Base-by-base conservation (phyloP, 192 early-diverging fungal genomes). In the Pilaira anomala region DNA sequence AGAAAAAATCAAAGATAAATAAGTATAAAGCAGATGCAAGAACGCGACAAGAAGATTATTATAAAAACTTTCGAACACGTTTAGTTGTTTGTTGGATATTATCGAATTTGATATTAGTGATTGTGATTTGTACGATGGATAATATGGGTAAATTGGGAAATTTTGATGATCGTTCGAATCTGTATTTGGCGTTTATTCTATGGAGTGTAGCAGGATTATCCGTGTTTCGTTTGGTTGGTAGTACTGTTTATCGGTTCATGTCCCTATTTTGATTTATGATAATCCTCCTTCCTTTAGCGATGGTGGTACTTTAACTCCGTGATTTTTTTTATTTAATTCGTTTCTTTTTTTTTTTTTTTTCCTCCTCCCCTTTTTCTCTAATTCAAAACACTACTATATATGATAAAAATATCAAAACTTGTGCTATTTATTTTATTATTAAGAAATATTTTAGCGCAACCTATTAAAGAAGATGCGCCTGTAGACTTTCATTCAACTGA, bases 71-170 rank as follows among this genome's bases (percentile, higher is more conserved):
- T 80, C 82, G 93, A 56, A 93, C 91, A 3, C 68, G 76, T 3
- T 74, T 93, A 16, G 85, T 94, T 2, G 63, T 93, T 8, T 68
- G 65, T 16, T 94, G 93, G 93, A 83, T 91, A 52, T 73, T 91
- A 18, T 80, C 79, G n/a, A 94, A 94, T 68, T 68, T 76, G 12
- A 40, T 80, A 30, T 63, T 94, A 48, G 81, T 94, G 62, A 79
- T 78, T 51, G 71, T 80, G 28, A 72, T 93, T 49, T 87, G 85
- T 12, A 87, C 81, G 41, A 54, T 72, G 3, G 12, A 69, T 74
- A 41, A 67, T 36, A 24, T 68, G 66, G 36, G 63, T 25, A 73
- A 60, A 61, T 62, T 59, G 40, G 72, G 49, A 44, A 22, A 66
- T 1, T 73, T 68, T 63, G 59, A 77, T 29, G 29, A 68, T 14